Base-by-base conservation (phyloP, 2,329 filamentous ascomycete species). In the Penicillium aurantiogriseum region DNA sequence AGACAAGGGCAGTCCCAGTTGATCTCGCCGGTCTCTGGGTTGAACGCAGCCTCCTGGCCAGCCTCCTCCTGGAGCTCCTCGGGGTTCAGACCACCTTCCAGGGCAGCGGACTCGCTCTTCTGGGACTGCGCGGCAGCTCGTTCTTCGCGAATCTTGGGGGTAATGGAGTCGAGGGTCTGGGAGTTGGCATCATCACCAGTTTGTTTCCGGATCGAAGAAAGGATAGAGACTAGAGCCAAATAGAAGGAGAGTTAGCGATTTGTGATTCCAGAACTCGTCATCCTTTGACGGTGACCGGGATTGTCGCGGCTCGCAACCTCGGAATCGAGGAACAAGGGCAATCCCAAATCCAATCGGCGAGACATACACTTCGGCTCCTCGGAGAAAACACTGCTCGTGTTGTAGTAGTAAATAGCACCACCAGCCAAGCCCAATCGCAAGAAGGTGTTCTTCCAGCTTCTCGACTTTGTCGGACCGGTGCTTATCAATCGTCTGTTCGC, bases 1-100 rank as follows among this genome's bases (percentile, higher is more conserved):
- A 99, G 80, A 75, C 94, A 99, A 17, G 94, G 94, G 77, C 94
- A 99, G 74, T 97, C 94, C 94, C 94, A 99, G 82, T 99, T 99
- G 79, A 99, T 99, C 83, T 99, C 94, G 67, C 94, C 94, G 10
- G 94, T 99, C 80, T 97, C 94, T 3, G 92, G 92, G 77, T 99
- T 96, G 80, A 97, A 99, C 1, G 94, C 94, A 55, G 91, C 94
- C 76, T 97, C 87, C 72, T 93, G 87, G 60, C 80, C 84, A 6
- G 91, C 92, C 75, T 97, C 92, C 59, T 91, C 85, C 74, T 96
- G 89, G 15, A 94, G 78, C 19, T 79, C 83, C 64, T 81, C 80
- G 35, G 84, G 76, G 7, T 74, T 56, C 69, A 75, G 13, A 58
- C 69, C 35, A 40, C 60, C 58, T 49, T 63, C 61, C 23, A 63